Evolutionary conservation across 1,284 basidiomycete genomes (phyloP).

Genomic region (Ustilago xerochloae): DNA sequence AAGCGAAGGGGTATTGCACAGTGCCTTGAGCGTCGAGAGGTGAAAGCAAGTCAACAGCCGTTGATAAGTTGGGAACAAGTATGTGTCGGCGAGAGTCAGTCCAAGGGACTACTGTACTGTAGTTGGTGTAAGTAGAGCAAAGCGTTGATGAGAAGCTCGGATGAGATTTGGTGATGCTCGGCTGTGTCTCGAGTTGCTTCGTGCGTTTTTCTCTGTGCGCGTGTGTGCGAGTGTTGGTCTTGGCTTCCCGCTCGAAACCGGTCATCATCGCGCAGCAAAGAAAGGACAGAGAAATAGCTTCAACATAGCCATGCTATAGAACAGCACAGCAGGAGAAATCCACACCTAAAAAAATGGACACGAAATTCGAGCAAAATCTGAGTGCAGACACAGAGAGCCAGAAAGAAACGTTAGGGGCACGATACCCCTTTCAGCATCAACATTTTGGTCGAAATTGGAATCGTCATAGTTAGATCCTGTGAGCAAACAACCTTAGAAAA

Average conservation of each 20-base stretch:
- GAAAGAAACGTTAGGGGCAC: background rate
- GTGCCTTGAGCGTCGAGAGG: too few relatives aligned
- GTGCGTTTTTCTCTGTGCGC: background rate
- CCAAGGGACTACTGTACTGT: too few relatives aligned
- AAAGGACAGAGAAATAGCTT: background rate
- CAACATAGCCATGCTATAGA: conserved; percentile 14
- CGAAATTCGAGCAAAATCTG: background rate
- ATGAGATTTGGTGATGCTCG: background rate
- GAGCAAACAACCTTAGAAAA: background rate
- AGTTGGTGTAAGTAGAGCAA: too few relatives aligned
- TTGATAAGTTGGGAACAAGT: too few relatives aligned
- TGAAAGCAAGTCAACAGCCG: too few relatives aligned
- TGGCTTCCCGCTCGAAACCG: background rate
- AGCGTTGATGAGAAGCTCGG: background rate
- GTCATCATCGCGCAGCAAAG: conserved; percentile 7
- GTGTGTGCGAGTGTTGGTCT: conserved; percentile 5
- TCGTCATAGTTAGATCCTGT: background rate
- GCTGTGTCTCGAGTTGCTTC: background rate
- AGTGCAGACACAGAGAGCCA: background rate
- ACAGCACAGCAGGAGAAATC: background rate
- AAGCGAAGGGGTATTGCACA: too few relatives aligned
- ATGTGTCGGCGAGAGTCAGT: too few relatives aligned
- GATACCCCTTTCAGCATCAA: background rate
- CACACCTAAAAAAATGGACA: conserved; percentile 3
- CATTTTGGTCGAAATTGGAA: background rate